Evolutionary conservation across 495 filamentous ascomycete species (phyloP).

Genomic region (Lichenothelia convexa): DNA sequence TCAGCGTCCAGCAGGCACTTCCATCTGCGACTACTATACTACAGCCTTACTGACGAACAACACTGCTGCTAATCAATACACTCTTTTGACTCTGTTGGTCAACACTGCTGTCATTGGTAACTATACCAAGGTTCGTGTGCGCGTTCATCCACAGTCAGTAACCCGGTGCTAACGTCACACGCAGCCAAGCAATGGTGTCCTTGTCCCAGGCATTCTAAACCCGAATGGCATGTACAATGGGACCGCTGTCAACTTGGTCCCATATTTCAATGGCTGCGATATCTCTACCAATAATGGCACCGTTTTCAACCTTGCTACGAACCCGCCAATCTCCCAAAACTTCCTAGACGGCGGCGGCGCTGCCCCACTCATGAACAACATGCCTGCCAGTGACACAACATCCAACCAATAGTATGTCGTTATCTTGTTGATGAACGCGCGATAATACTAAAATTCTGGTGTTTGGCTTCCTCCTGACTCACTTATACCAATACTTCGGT

Average conservation of each 20-base stretch:
- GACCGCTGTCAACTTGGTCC: slow-evolving; percentile 27
- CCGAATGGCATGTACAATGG: slow-evolving; percentile 24
- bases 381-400: slow-evolving; percentile 24
- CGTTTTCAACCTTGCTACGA: too few species aligned
- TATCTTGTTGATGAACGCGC: background rate
- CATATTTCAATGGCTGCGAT: slow-evolving; percentile 31
- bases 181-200: slow-evolving; percentile 5
- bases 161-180: background rate
- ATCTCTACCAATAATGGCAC: slow-evolving; percentile 25
- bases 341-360: slow-evolving; percentile 36
- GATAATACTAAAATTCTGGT: background rate
- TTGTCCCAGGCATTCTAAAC: slow-evolving; percentile 30
- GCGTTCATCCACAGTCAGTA: background rate
- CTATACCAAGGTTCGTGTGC: slow-evolving; percentile 19
- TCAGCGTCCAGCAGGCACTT: slow-evolving; percentile 12
- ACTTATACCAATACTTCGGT: slow-evolving; percentile 36
- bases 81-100: slow-evolving; percentile 31
- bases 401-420: slow-evolving; percentile 32
- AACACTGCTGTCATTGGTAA: slow-evolving; percentile 36
- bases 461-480: slow-evolving; percentile 31
- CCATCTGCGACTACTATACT: slow-evolving; percentile 37
- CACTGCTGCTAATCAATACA: slow-evolving; percentile 31
- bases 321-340: slow-evolving; percentile 13
- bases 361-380: slow-evolving; percentile 28
- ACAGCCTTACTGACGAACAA: slow-evolving; percentile 30